Evolutionary conservation across 148 eudicot species (phyloP), one percentile per base, ranked within the genome.

Genomic region (Polygonum maritimum): DNA sequence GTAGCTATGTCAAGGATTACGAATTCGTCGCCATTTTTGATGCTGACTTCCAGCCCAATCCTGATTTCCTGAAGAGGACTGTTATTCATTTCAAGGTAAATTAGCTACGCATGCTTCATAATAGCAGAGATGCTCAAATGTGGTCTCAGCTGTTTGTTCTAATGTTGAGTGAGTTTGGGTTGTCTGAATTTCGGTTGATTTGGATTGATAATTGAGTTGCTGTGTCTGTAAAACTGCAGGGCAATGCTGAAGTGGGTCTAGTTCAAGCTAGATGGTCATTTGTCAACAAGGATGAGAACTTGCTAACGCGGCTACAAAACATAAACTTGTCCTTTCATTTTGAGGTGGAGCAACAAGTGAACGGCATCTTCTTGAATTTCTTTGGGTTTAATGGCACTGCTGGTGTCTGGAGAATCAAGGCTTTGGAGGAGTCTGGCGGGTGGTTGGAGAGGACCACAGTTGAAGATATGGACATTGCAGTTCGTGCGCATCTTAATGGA

Each of bases 181-280:
- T 19, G 75, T 72, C 14, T 67, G 21, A 35, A 67, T 39, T 40
- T 40, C 2, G 7, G 75, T 3, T 38, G 21, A 21, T 1, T 41
- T 26, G 36, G 1, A 45, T 19, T 69, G 45, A 52, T n/a, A 22
- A 48, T 12, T 44, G 51, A 44, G 9, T 6, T 7, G 21, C 5
- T 74, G 41, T 33, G 13, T n/a, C 36, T 51, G 35, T 22, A 5
- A 26, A 31, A 67, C 19, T 81, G 71, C 71, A 81, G 84, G 84
- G 60, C 31, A 81, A 81, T 26, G 84, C 78, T 16, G 81, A 81
- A 47, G 22, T 81, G 6, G 84, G 75, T 38, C 73, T 81, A 45
- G 84, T 81, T 39, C 84, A 81, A 71, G 75, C 84, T 36, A 78
- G 84, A 75, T 81, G 84, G 84, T 78, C 81, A n/a, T 81, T 81